These are phyloP conservation scores for Diplosphaera chodatii DNA, from an alignment of 139 green algal genomes.

Conservation along the genomic window DNA sequence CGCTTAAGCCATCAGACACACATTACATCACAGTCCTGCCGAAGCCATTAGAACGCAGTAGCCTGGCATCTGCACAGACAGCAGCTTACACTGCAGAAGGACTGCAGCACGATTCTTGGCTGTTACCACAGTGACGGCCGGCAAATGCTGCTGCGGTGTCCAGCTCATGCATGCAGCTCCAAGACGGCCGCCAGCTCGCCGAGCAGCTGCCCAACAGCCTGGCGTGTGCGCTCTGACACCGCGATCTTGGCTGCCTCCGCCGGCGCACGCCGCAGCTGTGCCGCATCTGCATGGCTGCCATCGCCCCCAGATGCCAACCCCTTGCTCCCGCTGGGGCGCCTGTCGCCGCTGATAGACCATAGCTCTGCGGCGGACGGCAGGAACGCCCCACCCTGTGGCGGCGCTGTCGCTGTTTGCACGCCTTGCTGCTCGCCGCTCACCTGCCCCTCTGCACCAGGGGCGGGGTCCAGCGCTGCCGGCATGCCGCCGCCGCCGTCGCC, in stretches of 20 bases:
- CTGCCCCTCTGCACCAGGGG: neutral
- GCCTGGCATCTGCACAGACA: too few species aligned
- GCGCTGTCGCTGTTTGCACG: neutral
- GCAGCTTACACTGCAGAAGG: too few species aligned
- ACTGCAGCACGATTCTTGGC: too few species aligned
- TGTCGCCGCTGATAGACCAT: neutral
- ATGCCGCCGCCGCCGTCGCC: neutral
- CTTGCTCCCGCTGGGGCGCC: neutral
- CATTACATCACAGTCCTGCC: too few species aligned
- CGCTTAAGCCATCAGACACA: too few species aligned
- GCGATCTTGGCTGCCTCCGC: neutral
- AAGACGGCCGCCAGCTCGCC: neutral
- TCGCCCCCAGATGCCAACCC: neutral
- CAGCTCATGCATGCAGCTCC: neutral
- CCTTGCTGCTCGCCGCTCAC: too few species aligned
- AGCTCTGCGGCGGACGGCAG: neutral
- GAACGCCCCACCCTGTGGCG: neutral
- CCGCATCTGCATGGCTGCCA: neutral
- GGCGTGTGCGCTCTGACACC: neutral
- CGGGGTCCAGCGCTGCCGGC: neutral
- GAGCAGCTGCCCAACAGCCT: neutral
- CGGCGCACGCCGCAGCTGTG: neutral
- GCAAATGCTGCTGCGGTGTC: too few species aligned
- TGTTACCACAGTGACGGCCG: too few species aligned
- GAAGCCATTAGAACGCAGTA: too few species aligned